These are phyloP conservation scores for Irpex lacteus DNA, from an alignment of 1,284 basidiomycete species.

Conservation along the genomic window DNA sequence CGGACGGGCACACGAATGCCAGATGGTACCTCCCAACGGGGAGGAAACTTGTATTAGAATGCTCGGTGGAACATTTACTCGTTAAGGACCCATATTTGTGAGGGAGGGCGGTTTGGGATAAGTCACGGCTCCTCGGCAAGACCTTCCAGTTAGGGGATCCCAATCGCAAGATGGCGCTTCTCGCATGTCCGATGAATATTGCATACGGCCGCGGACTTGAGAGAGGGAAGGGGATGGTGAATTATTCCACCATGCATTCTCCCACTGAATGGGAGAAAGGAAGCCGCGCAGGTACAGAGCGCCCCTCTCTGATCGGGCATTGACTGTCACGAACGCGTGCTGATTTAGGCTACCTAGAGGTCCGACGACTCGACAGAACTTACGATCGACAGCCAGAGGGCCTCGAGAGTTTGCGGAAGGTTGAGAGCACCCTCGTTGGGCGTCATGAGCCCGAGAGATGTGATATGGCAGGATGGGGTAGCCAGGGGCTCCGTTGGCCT, in stretches of 20 bases:
- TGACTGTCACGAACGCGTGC: not conserved
- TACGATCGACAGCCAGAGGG: not conserved
- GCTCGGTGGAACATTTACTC: conserved; percentile 12
- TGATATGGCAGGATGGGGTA: not conserved
- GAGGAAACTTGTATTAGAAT: conserved; percentile 4
- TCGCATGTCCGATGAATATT: not conserved
- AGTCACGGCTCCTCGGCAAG: conserved; percentile 16
- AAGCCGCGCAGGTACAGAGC: not conserved
- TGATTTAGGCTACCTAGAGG: not conserved
- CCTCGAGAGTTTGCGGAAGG: not conserved
- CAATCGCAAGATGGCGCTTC: conserved; percentile 9
- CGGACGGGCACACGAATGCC: conserved; percentile 6
- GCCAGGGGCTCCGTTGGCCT: not conserved
- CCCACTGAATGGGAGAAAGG: not conserved
- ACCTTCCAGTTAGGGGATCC: conserved; percentile 11
- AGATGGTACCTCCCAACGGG: conserved; percentile 11
- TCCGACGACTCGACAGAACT: not conserved
- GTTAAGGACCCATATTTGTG: conserved; percentile 4
- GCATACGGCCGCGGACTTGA: not conserved
- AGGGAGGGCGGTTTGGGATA: conserved; percentile 10
- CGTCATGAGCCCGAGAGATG: not conserved
- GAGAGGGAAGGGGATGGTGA: not conserved
- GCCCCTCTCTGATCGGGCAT: conserved; percentile 1
- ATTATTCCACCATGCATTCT: not conserved
- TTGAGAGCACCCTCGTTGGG: not conserved